phyloP scores from a whole-genome alignment of 2,329 filamentous ascomycete species.

The Aspergillus sp. region DNA sequence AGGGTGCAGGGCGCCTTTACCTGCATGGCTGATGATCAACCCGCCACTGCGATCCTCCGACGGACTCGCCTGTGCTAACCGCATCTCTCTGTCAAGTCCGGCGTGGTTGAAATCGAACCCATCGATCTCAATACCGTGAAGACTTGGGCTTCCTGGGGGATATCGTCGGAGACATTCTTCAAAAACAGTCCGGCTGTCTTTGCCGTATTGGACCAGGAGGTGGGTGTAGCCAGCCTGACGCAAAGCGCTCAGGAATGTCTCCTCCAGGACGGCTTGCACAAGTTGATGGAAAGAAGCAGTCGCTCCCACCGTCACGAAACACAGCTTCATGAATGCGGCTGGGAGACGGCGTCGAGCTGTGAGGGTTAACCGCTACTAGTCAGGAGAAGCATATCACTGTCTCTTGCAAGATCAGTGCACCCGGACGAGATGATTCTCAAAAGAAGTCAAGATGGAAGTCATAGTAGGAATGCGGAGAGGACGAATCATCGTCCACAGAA shows the following conservation, averaged over 20 bases:
- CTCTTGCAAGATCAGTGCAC: background rate
- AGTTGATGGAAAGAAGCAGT: conserved; percentile 79
- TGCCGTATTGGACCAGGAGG: conserved; percentile 78
- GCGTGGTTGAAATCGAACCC: conserved; percentile 66
- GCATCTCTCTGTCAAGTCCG: conserved; percentile 62
- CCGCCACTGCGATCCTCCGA: conserved; percentile 52
- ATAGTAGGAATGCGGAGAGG: background rate
- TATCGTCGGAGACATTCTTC: conserved; percentile 33
- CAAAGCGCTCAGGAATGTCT: conserved; percentile 64
- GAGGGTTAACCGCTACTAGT: background rate
- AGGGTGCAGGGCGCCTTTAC: conserved; percentile 49
- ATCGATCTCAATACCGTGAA: conserved; percentile 51
- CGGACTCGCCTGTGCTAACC: conserved; percentile 48
- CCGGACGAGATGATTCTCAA: background rate
- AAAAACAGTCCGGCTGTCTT: conserved; percentile 59
- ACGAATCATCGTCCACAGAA: background rate
- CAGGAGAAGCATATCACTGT: conserved; percentile 1
- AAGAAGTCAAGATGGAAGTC: background rate
- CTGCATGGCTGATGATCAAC: conserved; percentile 84
- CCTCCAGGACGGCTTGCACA: conserved; percentile 63
- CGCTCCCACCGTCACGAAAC: conserved; percentile 89
- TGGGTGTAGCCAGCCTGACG: conserved; percentile 62
- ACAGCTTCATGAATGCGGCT: conserved; percentile 42
- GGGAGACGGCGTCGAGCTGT: background rate
- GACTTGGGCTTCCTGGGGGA: conserved; percentile 20